Evolutionary conservation across 495 filamentous ascomycete genomes (phyloP), one percentile per base, ranked within the genome.

Genomic region (Aspergillus leporis): DNA sequence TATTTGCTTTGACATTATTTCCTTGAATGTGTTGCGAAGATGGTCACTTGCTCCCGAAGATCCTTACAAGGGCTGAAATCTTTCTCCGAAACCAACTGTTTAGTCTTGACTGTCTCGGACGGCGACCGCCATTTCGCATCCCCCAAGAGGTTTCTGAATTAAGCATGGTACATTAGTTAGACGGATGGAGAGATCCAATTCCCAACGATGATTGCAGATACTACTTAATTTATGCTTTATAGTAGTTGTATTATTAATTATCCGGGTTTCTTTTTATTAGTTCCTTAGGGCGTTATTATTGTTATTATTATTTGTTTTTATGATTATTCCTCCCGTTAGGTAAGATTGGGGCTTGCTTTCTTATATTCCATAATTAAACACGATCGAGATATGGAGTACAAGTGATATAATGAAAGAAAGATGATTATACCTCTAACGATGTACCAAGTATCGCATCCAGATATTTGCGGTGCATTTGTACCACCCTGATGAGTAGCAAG

Each of bases 71-170:
- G 54, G 53, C 41, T 43, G 52, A 55, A 55, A 46, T 40, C 40
- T 46, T 53, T 55, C 55, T 52, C 56, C 56, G 55, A 63, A 53
- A 51, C 50, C 18, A 49, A 45, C 8, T 52, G 47, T 28, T n/a
- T 47, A 32, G 48, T 13, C 45, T 45, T 32, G 25, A 28, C 21
- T 61, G 53, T 59, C 53, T 59, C 56, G 53, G 56, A 56, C 31
- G 41, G 61, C 56, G 56, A 63, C 61, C 61, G 61, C 61, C 53
- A 59, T 56, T 63, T 63, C 28, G 38, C 46, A 40, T 34, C 45
- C 49, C 43, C 5, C 43, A 8, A 22, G 23, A 23, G 18, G 40
- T 56, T 56, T 46, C 56, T 56, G 41, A 25, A 58, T 55, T 55
- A 18, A 56, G 61, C 61, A 25, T 36, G 38, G 36, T 59, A 56